Conservation (phyloP, 148 eudicot genomes). For the Talinum fruticosum region DNA sequence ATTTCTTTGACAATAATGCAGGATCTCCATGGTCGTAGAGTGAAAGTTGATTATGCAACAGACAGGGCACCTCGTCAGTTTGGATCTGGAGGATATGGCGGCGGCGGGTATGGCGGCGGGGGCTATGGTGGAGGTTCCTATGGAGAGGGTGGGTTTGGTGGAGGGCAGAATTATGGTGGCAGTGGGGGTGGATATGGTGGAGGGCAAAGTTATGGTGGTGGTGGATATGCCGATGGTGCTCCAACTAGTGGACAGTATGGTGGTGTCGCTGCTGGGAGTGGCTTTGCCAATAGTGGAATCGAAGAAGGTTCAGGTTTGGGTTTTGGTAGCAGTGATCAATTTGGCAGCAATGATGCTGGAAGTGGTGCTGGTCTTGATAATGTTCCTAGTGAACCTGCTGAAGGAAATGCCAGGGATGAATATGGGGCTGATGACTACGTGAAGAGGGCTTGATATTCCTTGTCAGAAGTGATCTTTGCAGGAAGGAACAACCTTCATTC, state of each 20-base stretch:
- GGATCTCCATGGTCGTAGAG: conserved; percentile 78
- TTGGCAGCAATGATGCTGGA: conserved; percentile 26
- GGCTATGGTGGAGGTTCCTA: conserved; percentile 26
- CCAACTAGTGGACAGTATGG: neutral
- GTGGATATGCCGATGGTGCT: conserved; percentile 4
- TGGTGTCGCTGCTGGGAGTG: conserved; percentile 20
- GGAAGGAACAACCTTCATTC: neutral
- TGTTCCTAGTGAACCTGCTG: conserved; percentile 30
- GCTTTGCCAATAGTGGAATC: conserved; percentile 32
- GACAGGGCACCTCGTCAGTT: conserved; percentile 58
- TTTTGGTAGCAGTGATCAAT: conserved; percentile 16
- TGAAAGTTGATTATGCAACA: conserved; percentile 70
- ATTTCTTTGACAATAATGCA: conserved; percentile 21
- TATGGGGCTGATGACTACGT: conserved; percentile 29
- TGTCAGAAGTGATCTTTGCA: neutral
- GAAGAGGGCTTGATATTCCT: conserved; percentile 29
- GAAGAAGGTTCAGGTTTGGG: conserved; percentile 33
- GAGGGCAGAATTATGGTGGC: conserved; percentile 22
- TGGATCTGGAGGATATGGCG: conserved; percentile 19
- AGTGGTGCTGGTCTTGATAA: conserved; percentile 23
- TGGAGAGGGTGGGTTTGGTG: conserved; percentile 37
- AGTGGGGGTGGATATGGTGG: conserved; percentile 21
- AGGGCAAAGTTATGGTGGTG: conserved; percentile 17
- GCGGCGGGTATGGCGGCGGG: conserved; percentile 32
- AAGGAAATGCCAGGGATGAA: conserved; percentile 27